These are phyloP conservation scores for Penicillium corylophilum DNA, from an alignment of 2,329 filamentous ascomycete genomes.

Conservation along the genomic window DNA sequence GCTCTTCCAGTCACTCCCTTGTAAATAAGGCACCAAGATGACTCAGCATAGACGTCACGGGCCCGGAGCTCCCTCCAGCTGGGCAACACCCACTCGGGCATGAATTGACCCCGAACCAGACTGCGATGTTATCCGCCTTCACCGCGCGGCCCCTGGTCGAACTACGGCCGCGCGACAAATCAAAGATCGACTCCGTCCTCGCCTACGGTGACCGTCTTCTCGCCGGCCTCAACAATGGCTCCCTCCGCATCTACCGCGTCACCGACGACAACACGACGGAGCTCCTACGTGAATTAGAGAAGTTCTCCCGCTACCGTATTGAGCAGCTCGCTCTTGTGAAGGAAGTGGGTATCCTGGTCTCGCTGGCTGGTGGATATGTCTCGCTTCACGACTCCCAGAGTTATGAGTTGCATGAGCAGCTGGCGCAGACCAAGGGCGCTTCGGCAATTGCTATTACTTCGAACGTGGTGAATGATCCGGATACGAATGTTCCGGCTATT, in stretches of 20 bases:
- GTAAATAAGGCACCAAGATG: not conserved
- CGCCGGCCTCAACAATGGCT: conserved; percentile 86
- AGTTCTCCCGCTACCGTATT: conserved; percentile 84
- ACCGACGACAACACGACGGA: conserved; percentile 67
- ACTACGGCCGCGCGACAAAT: conserved; percentile 93
- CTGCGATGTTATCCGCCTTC: conserved; percentile 89
- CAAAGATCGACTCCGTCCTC: conserved; percentile 92
- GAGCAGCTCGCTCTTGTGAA: conserved; percentile 96
- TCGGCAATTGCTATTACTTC: conserved; percentile 89
- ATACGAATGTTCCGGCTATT: conserved; percentile 86
- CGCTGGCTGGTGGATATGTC: conserved; percentile 84
- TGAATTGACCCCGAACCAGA: conserved; percentile 16
- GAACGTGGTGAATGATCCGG: conserved; percentile 87
- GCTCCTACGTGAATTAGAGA: conserved; percentile 86
- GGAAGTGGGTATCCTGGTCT: conserved; percentile 87
- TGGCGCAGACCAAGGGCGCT: conserved; percentile 83
- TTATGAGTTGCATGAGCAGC: conserved; percentile 76
- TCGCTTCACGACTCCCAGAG: conserved; percentile 86
- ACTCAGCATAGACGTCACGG: conserved; percentile 16
- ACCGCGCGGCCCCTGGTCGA: conserved; percentile 95
- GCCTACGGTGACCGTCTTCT: conserved; percentile 90
- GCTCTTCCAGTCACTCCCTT: not conserved
- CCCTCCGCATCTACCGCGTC: conserved; percentile 84
- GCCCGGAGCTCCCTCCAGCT: conserved; percentile 2
- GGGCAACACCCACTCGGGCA: conserved; percentile 8